These are phyloP conservation scores for cucumber (Cucumis sativus) DNA, from an alignment of 306 rosid species.

Conservation along the genomic window DNA sequence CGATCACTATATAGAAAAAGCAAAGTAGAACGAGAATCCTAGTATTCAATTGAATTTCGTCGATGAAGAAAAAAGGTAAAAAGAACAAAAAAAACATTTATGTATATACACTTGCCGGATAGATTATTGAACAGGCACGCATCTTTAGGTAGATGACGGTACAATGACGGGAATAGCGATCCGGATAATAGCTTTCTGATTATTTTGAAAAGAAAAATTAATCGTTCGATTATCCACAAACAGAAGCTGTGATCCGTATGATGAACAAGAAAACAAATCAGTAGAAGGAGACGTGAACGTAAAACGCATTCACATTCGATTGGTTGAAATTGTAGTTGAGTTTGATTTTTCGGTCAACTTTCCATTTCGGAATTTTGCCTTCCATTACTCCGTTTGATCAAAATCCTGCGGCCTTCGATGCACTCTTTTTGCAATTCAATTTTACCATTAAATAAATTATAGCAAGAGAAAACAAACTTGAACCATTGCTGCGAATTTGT, in stretches of 20 bases:
- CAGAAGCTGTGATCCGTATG: neutral
- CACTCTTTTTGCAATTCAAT: too few relatives aligned
- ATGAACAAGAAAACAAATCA: neutral
- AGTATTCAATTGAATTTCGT: neutral
- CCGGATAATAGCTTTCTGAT: neutral
- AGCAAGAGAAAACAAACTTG: too few relatives aligned
- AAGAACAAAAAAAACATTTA: neutral
- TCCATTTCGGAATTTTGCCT: neutral
- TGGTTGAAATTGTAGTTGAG: neutral
- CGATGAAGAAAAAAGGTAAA: neutral
- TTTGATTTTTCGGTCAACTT: neutral
- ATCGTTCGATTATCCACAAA: neutral
- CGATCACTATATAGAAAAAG: neutral
- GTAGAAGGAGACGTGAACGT: neutral
- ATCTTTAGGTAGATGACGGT: constrained; percentile 2
- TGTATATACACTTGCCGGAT: neutral
- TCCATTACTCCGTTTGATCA: neutral
- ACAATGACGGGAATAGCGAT: neutral
- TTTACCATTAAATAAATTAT: too few relatives aligned
- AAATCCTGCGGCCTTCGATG: too few relatives aligned
- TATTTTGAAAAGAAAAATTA: neutral
- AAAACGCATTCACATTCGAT: neutral
- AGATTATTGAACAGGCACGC: neutral
- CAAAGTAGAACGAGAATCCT: neutral
- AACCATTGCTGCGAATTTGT: too few relatives aligned